phyloP scores from a whole-genome alignment of 2,329 filamentous ascomycete genomes.

The Cercospora zeina region DNA sequence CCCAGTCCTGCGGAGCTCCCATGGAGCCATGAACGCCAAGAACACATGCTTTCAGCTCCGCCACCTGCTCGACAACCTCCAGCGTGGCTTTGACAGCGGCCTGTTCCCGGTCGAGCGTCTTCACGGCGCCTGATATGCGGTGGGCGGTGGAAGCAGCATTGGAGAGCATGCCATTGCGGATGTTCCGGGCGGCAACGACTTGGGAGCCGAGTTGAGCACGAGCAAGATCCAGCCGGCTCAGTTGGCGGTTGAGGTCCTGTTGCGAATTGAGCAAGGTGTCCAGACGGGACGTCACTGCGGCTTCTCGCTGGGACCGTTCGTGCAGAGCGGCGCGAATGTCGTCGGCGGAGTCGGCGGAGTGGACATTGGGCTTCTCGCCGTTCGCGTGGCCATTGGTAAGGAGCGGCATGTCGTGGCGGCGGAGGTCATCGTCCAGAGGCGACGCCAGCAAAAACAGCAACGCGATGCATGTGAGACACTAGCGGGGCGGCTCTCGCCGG shows the following conservation, averaged over 20 bases:
- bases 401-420: slow-evolving; percentile 10
- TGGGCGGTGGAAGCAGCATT: slow-evolving; percentile 81
- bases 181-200: slow-evolving; percentile 74
- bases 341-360: slow-evolving; percentile 70
- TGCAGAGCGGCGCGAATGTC: slow-evolving; percentile 78
- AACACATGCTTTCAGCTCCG: slow-evolving; percentile 94
- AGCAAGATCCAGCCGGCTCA: slow-evolving; percentile 83
- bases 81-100: slow-evolving; percentile 86
- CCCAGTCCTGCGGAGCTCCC: slow-evolving; percentile 98
- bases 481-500: background rate
- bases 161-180: slow-evolving; percentile 89
- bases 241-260: slow-evolving; percentile 79
- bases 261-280: slow-evolving; percentile 78
- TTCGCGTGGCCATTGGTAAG: slow-evolving; percentile 6
- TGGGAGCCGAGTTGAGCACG: slow-evolving; percentile 86
- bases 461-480: background rate
- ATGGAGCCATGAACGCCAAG: slow-evolving; percentile 93
- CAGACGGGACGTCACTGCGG: slow-evolving; percentile 70
- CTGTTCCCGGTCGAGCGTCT: slow-evolving; percentile 86
- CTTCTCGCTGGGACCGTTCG: slow-evolving; percentile 73
- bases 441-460: background rate
- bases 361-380: slow-evolving; percentile 50
- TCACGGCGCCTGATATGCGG: slow-evolving; percentile 82
- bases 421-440: background rate
- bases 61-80: slow-evolving; percentile 90